Percentiles rank a stretch among this genome's conserved stretches.
Evolutionary conservation across 768 basidiomycete species (phyloP).

Genomic region (Hypholoma fasciculare): DNA sequence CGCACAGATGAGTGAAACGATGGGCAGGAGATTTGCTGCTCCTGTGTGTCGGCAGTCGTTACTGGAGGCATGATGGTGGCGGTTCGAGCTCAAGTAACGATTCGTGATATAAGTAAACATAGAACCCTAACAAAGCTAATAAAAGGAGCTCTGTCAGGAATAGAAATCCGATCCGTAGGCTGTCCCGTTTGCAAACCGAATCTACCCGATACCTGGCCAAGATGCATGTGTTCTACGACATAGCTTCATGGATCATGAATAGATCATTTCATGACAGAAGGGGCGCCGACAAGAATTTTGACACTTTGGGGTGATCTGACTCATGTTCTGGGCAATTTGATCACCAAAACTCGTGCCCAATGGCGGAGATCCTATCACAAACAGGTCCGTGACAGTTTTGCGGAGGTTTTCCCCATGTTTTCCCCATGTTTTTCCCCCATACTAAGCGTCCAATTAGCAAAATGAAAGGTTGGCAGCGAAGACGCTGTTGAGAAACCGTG

Average conservation of each 20-base stretch:
- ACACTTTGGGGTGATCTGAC: background rate
- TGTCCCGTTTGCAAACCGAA: slow-evolving; percentile 28
- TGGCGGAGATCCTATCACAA: background rate
- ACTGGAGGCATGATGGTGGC: slow-evolving; percentile 50
- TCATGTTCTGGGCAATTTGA: background rate
- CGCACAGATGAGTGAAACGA: background rate
- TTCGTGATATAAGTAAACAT: slow-evolving; percentile 22
- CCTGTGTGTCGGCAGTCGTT: slow-evolving; percentile 41
- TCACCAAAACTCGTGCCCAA: background rate
- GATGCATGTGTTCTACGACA: background rate
- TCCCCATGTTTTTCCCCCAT: too few relatives aligned
- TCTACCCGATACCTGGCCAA: slow-evolving; percentile 29
- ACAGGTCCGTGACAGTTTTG: background rate
- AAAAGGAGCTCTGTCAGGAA: slow-evolving; percentile 20
- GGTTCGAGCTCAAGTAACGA: slow-evolving; percentile 29
- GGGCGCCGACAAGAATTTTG: background rate
- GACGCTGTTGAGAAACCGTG: background rate
- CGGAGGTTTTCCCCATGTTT: background rate
- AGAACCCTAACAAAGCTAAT: slow-evolving; percentile 19
- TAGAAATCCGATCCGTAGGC: slow-evolving; percentile 16
- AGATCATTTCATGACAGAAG: background rate
- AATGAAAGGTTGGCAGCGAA: too few relatives aligned
- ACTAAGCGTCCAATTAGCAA: too few relatives aligned
- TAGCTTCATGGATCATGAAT: background rate
- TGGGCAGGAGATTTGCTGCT: slow-evolving; percentile 32